Conservation (phyloP, 441 rosid species). For the Gossypium davidsonii region DNA sequence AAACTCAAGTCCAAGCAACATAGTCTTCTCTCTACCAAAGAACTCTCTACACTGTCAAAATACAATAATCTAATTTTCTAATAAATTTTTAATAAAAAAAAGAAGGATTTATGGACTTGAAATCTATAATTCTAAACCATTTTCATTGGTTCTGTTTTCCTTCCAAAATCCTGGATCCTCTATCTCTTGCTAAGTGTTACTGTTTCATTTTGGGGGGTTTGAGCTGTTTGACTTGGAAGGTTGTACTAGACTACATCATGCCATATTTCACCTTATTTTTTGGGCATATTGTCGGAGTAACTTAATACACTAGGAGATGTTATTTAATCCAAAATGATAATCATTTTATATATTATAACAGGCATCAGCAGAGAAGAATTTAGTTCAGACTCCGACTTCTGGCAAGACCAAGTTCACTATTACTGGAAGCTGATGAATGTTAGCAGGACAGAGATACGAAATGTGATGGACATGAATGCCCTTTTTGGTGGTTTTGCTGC, state of each 20-base stretch:
- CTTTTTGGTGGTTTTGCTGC: constrained; percentile 74
- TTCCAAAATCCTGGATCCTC: background rate
- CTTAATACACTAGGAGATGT: background rate
- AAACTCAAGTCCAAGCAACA: background rate
- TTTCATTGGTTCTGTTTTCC: background rate
- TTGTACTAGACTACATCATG: background rate
- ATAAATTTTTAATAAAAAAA: background rate
- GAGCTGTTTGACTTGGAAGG: constrained; percentile 8
- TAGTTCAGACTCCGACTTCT: constrained; percentile 38
- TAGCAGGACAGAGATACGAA: constrained; percentile 52
- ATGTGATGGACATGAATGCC: constrained; percentile 93
- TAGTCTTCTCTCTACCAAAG: background rate
- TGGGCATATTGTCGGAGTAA: background rate
- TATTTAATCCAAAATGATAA: constrained; percentile 3
- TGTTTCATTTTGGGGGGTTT: background rate
- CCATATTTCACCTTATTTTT: background rate
- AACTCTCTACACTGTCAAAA: background rate
- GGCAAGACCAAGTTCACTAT: constrained; percentile 61
- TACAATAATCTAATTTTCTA: background rate
- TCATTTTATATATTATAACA: constrained; percentile 20
- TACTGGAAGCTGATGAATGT: constrained; percentile 70
- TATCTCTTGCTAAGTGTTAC: background rate
- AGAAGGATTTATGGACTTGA: background rate
- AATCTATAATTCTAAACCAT: background rate
- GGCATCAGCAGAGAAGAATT: constrained; percentile 64